A percentile compares a stretch with the other conserved stretches of the same genome.
These are phyloP conservation scores for Salix suchowensis DNA, from an alignment of 345 rosid species.

Conservation along the genomic window DNA sequence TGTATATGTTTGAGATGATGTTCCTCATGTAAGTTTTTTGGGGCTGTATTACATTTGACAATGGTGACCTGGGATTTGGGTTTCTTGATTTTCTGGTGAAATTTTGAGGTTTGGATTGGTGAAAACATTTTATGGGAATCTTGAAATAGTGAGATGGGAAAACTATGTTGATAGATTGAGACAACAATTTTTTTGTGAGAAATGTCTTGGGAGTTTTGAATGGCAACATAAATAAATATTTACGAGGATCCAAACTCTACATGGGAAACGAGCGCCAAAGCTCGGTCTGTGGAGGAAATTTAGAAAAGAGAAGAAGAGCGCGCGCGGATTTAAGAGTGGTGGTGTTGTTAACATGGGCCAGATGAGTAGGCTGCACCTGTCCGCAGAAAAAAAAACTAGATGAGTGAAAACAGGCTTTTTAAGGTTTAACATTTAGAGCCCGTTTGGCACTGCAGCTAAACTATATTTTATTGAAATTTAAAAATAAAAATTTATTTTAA, in stretches of 20 bases:
- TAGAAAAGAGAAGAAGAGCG: background rate
- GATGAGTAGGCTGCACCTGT: too few species aligned
- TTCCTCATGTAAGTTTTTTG: constrained; percentile 46
- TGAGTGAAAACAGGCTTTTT: too few species aligned
- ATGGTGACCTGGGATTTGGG: background rate
- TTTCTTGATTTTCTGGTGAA: constrained; percentile 15
- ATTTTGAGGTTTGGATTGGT: constrained; percentile 30
- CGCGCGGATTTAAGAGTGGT: background rate
- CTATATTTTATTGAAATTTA: too few species aligned
- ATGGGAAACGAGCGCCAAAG: background rate
- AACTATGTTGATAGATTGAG: constrained; percentile 10
- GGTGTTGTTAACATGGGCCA: background rate
- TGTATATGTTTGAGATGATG: constrained; percentile 48
- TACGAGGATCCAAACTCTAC: background rate
- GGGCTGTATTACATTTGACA: constrained; percentile 13
- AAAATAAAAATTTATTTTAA: too few species aligned
- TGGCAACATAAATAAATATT: constrained; percentile 18
- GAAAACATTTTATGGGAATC: constrained; percentile 26
- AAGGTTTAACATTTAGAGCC: too few species aligned
- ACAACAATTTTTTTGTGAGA: constrained; percentile 13
- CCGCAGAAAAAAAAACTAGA: too few species aligned
- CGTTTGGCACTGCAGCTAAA: too few species aligned
- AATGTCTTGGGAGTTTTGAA: constrained; percentile 7
- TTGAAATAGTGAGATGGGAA: background rate
- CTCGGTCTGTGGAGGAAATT: background rate